Conservation (phyloP, 495 filamentous ascomycete genomes). For the Penicillium psychrofluorescens region DNA sequence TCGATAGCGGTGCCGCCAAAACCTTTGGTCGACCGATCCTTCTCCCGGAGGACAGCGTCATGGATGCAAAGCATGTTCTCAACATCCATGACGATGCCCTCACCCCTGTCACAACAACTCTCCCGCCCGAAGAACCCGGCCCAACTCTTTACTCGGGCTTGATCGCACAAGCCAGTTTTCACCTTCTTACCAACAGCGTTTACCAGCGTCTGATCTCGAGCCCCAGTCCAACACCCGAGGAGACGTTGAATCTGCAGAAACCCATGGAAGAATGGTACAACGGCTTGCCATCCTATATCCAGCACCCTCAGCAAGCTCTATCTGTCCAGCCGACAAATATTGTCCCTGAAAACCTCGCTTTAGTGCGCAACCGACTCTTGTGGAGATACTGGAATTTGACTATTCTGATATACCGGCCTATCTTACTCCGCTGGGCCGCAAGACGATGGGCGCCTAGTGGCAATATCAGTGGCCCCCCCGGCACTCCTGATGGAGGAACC, state of each 20-base stretch:
- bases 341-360: conserved; percentile 29
- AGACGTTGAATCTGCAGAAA: conserved; percentile 37
- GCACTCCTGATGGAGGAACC: conserved; percentile 18
- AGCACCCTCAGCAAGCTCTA: conserved; percentile 22
- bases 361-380: conserved; percentile 33
- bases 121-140: conserved; percentile 33
- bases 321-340: conserved; percentile 13
- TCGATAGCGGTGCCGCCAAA: conserved; percentile 41
- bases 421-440: conserved; percentile 43
- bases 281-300: conserved; percentile 37
- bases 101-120: conserved; percentile 31
- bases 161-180: conserved; percentile 42
- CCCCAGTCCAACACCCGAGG: conserved; percentile 39
- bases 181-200: conserved; percentile 41
- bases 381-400: conserved; percentile 48
- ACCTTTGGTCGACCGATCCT: conserved; percentile 41
- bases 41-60: conserved; percentile 40
- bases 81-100: conserved; percentile 45
- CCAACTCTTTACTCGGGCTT: conserved; percentile 44
- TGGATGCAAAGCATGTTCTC: conserved; percentile 39
- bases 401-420: conserved; percentile 45
- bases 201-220: conserved; percentile 46
- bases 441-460: conserved; percentile 31
- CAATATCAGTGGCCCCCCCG: conserved; percentile 12
- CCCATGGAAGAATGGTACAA: conserved; percentile 43